Conservation (phyloP, 2,329 filamentous ascomycete species). For the Akanthomyces dipterigenus region DNA sequence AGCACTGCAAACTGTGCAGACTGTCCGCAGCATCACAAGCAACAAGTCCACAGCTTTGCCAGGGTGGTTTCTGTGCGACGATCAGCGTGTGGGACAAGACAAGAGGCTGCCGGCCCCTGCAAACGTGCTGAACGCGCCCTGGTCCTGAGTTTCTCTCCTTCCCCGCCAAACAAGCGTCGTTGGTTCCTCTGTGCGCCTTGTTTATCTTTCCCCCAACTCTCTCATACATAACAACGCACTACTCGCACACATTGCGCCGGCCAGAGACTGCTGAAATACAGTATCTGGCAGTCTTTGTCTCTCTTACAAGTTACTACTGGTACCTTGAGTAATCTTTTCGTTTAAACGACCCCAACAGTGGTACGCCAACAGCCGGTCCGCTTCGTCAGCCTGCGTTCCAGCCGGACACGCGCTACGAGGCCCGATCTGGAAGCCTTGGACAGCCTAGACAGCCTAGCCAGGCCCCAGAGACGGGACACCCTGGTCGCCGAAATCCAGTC, state of each 20-base stretch:
- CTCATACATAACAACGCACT: not conserved
- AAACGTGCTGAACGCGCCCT: not conserved
- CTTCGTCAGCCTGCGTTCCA: conserved; percentile 1
- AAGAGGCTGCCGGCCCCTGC: not conserved
- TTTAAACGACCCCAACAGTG: not conserved
- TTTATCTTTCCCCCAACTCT: not conserved
- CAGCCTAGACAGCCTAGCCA: not conserved
- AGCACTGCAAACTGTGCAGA: no score
- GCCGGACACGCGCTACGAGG: conserved; percentile 9
- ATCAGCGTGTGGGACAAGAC: not conserved
- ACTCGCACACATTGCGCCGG: not conserved
- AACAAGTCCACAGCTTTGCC: not conserved
- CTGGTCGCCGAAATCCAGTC: not conserved
- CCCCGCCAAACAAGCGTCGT: conserved; percentile 7
- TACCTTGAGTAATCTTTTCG: no score
- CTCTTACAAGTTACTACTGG: not conserved
- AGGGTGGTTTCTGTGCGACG: not conserved
- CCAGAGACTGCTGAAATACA: not conserved
- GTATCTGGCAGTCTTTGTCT: not conserved
- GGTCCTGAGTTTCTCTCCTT: not conserved
- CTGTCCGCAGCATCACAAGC: not conserved
- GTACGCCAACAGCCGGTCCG: not conserved
- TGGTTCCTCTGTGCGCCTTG: not conserved
- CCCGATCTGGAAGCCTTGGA: conserved; percentile 6
- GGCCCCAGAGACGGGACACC: not conserved